A percentile compares a stretch with the other conserved stretches of the same genome.
Conservation (phyloP, 768 basidiomycete genomes). For the Tubosaeta brunneosetosa region DNA sequence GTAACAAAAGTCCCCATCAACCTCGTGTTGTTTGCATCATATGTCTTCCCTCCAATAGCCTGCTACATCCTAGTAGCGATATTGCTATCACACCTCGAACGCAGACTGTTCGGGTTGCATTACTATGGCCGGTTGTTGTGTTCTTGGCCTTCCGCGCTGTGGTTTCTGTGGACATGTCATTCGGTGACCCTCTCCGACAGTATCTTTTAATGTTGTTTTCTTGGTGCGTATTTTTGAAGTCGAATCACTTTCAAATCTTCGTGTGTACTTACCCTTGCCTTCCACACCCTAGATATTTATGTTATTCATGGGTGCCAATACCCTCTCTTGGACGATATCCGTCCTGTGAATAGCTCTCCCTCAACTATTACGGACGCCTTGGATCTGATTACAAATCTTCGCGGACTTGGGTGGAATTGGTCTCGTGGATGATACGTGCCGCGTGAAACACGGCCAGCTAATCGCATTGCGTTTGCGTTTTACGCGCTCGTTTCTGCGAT, state of each 20-base stretch:
- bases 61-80: constrained; percentile 46
- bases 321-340: not conserved
- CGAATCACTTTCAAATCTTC: too few species aligned
- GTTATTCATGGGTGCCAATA: too few species aligned
- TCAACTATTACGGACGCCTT: not conserved
- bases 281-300: not conserved
- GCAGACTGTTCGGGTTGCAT: constrained; percentile 37
- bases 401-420: not conserved
- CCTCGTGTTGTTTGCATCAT: constrained; percentile 28
- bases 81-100: constrained; percentile 47
- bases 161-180: constrained; percentile 3
- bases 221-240: constrained; percentile 8
- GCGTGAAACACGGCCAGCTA: not conserved
- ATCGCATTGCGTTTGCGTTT: not conserved
- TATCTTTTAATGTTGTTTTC: constrained; percentile 9
- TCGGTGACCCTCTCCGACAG: not conserved
- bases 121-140: constrained; percentile 44
- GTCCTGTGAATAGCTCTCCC: too few species aligned
- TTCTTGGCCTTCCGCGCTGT: constrained; percentile 40
- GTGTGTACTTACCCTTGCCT: too few species aligned
- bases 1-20: constrained; percentile 27
- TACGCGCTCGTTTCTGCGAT: not conserved
- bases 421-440: not conserved
- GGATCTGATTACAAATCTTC: not conserved
- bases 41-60: constrained; percentile 38